Evolutionary conservation across 495 filamentous ascomycete species (phyloP).

Genomic region (Penicillium mononematosum): DNA sequence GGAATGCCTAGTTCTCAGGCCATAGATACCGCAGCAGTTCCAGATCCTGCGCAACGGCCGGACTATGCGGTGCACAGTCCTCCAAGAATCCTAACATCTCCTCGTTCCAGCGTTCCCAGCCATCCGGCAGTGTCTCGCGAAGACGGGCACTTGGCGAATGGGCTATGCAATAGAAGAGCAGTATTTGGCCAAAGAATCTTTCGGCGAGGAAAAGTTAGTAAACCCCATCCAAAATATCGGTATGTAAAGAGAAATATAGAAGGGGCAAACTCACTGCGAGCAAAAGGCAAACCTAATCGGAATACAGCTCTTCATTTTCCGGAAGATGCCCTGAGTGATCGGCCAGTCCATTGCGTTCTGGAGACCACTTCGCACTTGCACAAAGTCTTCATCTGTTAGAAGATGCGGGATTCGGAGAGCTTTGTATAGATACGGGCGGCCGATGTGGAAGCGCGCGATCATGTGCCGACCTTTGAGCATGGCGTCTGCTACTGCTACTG

Average conservation of each 20-base stretch:
- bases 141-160: conserved; percentile 41
- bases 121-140: conserved; percentile 37
- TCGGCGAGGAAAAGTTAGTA: not conserved
- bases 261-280: conserved; percentile 38
- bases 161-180: conserved; percentile 48
- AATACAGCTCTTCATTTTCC: conserved; percentile 49
- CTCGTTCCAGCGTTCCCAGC: conserved; percentile 48
- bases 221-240: not conserved
- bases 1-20: conserved; percentile 15
- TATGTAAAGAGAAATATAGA: not conserved
- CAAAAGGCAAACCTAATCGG: conserved; percentile 50
- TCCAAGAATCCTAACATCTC: conserved; percentile 49
- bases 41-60: conserved; percentile 46
- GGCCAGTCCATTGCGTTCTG: conserved; percentile 50
- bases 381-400: conserved; percentile 45
- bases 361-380: conserved; percentile 44
- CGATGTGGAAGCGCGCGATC: conserved; percentile 51
- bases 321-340: conserved; percentile 42
- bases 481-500: conserved; percentile 44
- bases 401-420: conserved; percentile 41
- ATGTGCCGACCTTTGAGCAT: conserved; percentile 47
- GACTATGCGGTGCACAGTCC: conserved; percentile 41
- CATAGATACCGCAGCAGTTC: conserved; percentile 41
- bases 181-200: conserved; percentile 50
- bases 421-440: conserved; percentile 50